Conservation (phyloP, 305 asterid species). For the Salvia sclarea region DNA sequence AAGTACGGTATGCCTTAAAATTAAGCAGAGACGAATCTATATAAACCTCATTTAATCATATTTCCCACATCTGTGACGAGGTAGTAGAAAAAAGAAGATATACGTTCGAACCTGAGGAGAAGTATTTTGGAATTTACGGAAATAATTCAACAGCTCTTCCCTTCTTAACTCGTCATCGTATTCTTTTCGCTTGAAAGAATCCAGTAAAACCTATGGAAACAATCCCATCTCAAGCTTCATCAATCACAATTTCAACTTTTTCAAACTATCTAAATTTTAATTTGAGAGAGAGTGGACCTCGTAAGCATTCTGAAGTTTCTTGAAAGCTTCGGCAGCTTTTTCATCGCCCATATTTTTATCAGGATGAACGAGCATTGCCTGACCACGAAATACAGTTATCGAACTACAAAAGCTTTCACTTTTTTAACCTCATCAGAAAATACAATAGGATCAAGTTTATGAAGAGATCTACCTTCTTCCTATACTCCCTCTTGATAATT, state of each 20-base stretch:
- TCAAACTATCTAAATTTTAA: neutral
- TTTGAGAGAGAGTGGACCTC: conserved; percentile 50
- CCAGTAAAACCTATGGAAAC: conserved; percentile 67
- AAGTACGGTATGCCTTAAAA: neutral
- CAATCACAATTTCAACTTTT: conserved; percentile 7
- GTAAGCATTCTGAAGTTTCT: conserved; percentile 96
- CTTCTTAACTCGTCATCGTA: conserved; percentile 88
- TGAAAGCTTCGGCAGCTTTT: conserved; percentile 96
- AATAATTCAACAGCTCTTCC: conserved; percentile 84
- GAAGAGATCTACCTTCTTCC: conserved; percentile 68
- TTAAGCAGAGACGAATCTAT: neutral
- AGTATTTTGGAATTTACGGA: conserved; percentile 69
- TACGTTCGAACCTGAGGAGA: conserved; percentile 60
- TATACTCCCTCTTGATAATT: conserved; percentile 76
- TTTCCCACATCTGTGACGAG: neutral
- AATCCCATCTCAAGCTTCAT: conserved; percentile 30
- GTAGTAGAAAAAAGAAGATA: conserved; percentile 9
- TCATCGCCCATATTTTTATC: conserved; percentile 98
- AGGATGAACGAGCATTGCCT: conserved; percentile 99
- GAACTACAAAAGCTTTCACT: conserved; percentile 8
- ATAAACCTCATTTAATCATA: neutral
- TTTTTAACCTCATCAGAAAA: conserved; percentile 6
- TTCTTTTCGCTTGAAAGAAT: conserved; percentile 75
- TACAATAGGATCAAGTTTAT: conserved; percentile 5
- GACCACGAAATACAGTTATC: conserved; percentile 32